Conservation (phyloP, 352 stramenopile genomes). For the Globisporangium carolinianum region DNA sequence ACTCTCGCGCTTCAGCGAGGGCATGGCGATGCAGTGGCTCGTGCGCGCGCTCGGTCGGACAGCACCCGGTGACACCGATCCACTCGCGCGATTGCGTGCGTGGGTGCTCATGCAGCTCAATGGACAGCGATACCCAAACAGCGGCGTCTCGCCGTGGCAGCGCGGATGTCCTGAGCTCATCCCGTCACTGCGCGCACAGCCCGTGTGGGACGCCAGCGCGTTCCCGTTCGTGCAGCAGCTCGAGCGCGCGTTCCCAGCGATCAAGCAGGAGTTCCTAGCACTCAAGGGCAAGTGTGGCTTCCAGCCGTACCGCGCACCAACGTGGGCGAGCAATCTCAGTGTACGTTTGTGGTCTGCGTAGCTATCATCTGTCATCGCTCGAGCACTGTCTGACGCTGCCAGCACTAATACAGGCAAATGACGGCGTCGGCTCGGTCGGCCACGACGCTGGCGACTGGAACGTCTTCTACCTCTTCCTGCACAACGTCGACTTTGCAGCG, state of each 20-base stretch:
- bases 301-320: conserved; percentile 71
- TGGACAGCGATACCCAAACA: conserved; percentile 16
- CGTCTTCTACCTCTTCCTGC: conserved; percentile 84
- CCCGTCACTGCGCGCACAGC: conserved; percentile 28
- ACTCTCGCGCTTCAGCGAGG: conserved; percentile 58
- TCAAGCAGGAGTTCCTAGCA: conserved; percentile 56
- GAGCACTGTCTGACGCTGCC: neutral
- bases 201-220: conserved; percentile 40
- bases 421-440: conserved; percentile 66
- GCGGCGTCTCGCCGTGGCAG: conserved; percentile 42
- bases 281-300: conserved; percentile 41
- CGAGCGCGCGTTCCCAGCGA: conserved; percentile 40
- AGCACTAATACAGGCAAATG: conserved; percentile 27
- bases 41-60: conserved; percentile 17
- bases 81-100: conserved; percentile 33
- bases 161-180: conserved; percentile 59
- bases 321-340: conserved; percentile 52
- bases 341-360: conserved; percentile 15
- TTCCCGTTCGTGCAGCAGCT: conserved; percentile 46
- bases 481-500: conserved; percentile 75
- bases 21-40: conserved; percentile 60
- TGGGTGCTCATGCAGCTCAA: conserved; percentile 77
- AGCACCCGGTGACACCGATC: conserved; percentile 9
- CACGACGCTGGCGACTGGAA: conserved; percentile 85
- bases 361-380: neutral